phyloP scores from a whole-genome alignment of 2,329 filamentous ascomycete genomes.

The Penicillium decumbens region DNA sequence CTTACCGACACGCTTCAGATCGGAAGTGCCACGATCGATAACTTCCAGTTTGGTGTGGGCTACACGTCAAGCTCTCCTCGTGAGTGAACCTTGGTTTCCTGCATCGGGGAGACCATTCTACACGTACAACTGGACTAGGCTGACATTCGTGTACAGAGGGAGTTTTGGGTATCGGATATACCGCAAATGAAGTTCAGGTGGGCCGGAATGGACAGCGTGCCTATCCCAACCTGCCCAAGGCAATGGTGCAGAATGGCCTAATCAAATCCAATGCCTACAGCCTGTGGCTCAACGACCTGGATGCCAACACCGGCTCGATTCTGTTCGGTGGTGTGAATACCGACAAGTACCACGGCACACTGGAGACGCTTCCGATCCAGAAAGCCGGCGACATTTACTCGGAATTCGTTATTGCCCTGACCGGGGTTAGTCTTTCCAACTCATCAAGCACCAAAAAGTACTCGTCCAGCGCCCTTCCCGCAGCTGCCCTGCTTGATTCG shows the following conservation, averaged over 20 bases:
- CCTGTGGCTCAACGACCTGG: conserved; percentile 69
- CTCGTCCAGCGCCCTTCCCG: conserved; percentile 39
- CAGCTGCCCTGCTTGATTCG: conserved; percentile 40
- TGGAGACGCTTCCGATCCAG: conserved; percentile 66
- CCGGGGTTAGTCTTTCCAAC: conserved; percentile 47
- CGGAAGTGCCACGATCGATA: conserved; percentile 46
- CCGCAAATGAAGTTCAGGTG: conserved; percentile 62
- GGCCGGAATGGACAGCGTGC: conserved; percentile 46
- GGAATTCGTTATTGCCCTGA: conserved; percentile 67
- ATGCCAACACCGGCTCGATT: conserved; percentile 61
- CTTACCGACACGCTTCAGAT: conserved; percentile 65
- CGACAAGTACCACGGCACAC: conserved; percentile 57
- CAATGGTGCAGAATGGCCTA: conserved; percentile 56
- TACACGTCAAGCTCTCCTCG: conserved; percentile 50
- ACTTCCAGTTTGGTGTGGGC: conserved; percentile 58
- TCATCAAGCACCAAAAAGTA: conserved; percentile 20
- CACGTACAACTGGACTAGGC: neutral
- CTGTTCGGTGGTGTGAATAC: conserved; percentile 72
- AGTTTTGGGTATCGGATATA: conserved; percentile 81
- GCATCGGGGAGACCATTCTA: neutral
- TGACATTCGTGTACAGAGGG: conserved; percentile 50
- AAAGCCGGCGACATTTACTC: conserved; percentile 47
- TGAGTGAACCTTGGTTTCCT: conserved; percentile 14
- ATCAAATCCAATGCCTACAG: conserved; percentile 68
- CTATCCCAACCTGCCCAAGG: conserved; percentile 67